Base-by-base conservation (phyloP, 345 rosid genomes). In the Corchorus capsularis region DNA sequence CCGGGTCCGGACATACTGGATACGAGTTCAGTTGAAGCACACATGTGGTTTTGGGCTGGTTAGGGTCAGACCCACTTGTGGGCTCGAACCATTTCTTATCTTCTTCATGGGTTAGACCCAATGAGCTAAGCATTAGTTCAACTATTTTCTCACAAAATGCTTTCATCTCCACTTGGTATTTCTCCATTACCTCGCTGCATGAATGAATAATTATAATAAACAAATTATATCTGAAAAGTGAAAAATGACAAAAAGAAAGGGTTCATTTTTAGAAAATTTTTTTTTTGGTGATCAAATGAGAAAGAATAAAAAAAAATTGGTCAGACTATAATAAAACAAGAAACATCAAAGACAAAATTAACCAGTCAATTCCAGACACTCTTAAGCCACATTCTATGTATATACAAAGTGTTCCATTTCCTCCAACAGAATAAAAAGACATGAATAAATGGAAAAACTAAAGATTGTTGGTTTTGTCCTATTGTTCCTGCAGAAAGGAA, bases 11-110 rank as follows among this genome's bases (percentile, higher is more conserved):
- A 55, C 87, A 84, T 5, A 56, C 47, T 1, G 85, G 85, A 69
- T 83, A 87, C 0, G 86, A 87, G 64, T 87, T 85, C 11, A 83
- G 75, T 47, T 84, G 88, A 6, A 84, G 79, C 4, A 69, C 14
- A 0, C 63, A 69, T 35, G 64, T n/a, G 41, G 80, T 7, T 62
- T 41, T 3, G 7, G 13, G 9, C 7, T 0, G 13, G 43, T 39
- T 6, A 39, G 43, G 67, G 54, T 65, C 22, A 53, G 14, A 4
- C 9, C 12, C 76, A 1, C 4, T 50, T 45, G 49, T 60, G 77
- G 77, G 73, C 63, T 76, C 32, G 19, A 80, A 65, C 77, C 83
- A 74, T 74, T 74, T 52, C 49, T 34, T 5, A 14, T 63, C 70
- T 27, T 72, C 63, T 37, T 27, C 72, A 15, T 56, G n/a, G 41